Evolutionary conservation across 257 asterid species (phyloP), one percentile per base, ranked within the genome.

Genomic region (Thymus quinquecostatus): DNA sequence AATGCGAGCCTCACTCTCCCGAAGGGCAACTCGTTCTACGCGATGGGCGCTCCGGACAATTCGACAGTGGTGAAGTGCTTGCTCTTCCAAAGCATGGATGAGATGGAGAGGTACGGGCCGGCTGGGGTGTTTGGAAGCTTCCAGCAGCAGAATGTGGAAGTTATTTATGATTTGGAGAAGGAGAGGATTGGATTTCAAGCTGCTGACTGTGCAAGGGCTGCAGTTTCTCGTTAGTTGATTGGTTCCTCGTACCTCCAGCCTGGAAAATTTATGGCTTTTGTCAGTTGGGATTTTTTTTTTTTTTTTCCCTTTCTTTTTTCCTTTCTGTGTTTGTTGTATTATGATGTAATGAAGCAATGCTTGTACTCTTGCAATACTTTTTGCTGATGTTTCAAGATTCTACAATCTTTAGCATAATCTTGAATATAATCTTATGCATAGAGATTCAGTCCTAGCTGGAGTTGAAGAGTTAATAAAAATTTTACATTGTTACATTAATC

Each of bases 111-210:
- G 0, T 57, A 55, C 43, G 96, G 96, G 11, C 96, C 96, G 6
- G 87, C 95, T 48, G 96, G 94, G 14, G 82, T 89, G 47, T 87
- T 89, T 12, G 96, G 96, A 32, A 87, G 85, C 83, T 85, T 86
- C 60, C 96, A 89, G 34, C 94, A 85, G 65, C 96, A 87, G 69
- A 82, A 89, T 66, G 86, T 87, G 72, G 90, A 87, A 75, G 92
- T 89, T 79, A 94, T 89, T 30, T 89, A 89, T 82, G 96, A 89
- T 50, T 73, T 89, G 84, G 89, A 78, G 77, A 87, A 85, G 71
- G 92, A 81, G 70, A 86, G 92, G 49, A 78, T 87, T 71, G 96
- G 96, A 6, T 87, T 89, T 73, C 83, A 71, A 43, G 72, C 70
- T 6, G 72, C 91, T 63, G 94, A 89, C 70, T 89, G 96, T 71